These are phyloP conservation scores for Ophiocordyceps robertsii DNA, from an alignment of 2,329 filamentous ascomycete species.

Conservation along the genomic window DNA sequence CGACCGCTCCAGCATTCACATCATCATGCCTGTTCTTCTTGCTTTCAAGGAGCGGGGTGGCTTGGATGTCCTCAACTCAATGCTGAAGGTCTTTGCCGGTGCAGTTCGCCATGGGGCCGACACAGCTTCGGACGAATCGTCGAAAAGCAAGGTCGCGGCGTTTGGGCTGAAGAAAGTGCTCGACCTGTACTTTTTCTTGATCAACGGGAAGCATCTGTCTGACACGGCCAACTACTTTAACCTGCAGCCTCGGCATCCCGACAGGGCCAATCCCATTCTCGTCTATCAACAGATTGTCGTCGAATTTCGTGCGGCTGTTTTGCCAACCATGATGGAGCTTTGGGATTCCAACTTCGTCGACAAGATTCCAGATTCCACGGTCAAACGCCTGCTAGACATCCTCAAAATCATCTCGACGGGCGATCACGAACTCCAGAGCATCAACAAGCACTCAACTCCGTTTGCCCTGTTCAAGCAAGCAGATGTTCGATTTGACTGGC, in stretches of 20 bases:
- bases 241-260: slow-evolving; percentile 23
- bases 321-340: slow-evolving; percentile 62
- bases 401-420: slow-evolving; percentile 63
- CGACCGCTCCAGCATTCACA: slow-evolving; percentile 36
- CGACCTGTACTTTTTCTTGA: slow-evolving; percentile 64
- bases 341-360: slow-evolving; percentile 82
- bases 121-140: slow-evolving; percentile 32
- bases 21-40: slow-evolving; percentile 65
- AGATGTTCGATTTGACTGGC: slow-evolving; percentile 33
- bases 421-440: slow-evolving; percentile 58
- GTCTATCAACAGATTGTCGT: slow-evolving; percentile 65
- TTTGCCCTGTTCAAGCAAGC: slow-evolving; percentile 30
- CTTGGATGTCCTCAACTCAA: slow-evolving; percentile 56
- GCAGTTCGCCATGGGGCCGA: slow-evolving; percentile 14
- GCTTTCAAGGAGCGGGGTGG: slow-evolving; percentile 77
- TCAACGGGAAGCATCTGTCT: slow-evolving; percentile 64
- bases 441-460: slow-evolving; percentile 34
- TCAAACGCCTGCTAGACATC: slow-evolving; percentile 72
- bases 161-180: slow-evolving; percentile 69
- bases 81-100: slow-evolving; percentile 52
- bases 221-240: slow-evolving; percentile 53
- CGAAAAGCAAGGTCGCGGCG: slow-evolving; percentile 34
- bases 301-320: slow-evolving; percentile 67
- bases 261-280: slow-evolving; percentile 25
- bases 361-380: slow-evolving; percentile 61